These are phyloP conservation scores for Pseudocercospora fuligena DNA, from an alignment of 2,329 filamentous ascomycete genomes.

Conservation along the genomic window DNA sequence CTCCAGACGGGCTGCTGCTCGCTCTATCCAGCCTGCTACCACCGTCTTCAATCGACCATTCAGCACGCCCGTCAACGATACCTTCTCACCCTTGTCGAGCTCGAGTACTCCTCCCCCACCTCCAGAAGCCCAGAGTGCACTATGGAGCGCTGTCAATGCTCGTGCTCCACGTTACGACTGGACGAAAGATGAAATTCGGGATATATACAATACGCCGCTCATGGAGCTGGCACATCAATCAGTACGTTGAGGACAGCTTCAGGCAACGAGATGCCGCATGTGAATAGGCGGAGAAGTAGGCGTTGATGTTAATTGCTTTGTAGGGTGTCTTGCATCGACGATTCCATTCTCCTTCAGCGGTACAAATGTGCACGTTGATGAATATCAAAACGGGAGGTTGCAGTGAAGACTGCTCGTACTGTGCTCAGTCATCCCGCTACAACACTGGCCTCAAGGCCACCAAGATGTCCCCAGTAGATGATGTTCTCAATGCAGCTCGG, in stretches of 20 bases:
- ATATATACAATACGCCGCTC: conserved; percentile 80
- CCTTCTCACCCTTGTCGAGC: conserved; percentile 35
- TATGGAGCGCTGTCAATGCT: conserved; percentile 62
- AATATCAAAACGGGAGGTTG: conserved; percentile 96
- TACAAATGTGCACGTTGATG: conserved; percentile 93
- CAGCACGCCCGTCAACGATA: conserved; percentile 44
- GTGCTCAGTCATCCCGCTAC: conserved; percentile 84
- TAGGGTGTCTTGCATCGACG: conserved; percentile 79
- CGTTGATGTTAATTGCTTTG: conserved; percentile 7
- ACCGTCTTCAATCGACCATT: conserved; percentile 31
- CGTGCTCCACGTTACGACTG: conserved; percentile 70
- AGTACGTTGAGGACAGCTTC: conserved; percentile 28
- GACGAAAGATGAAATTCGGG: conserved; percentile 79
- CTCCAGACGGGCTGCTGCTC: conserved; percentile 29
- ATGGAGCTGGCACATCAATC: conserved; percentile 65
- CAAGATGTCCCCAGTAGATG: conserved; percentile 77
- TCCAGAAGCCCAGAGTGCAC: conserved; percentile 36
- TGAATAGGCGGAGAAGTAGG: not conserved
- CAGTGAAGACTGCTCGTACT: conserved; percentile 92
- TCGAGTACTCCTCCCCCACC: conserved; percentile 32
- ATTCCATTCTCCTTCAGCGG: conserved; percentile 81
- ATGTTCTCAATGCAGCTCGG: conserved; percentile 77
- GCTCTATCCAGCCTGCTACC: conserved; percentile 26
- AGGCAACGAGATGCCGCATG: not conserved
- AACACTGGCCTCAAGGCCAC: conserved; percentile 77